Base-by-base conservation (phyloP, 495 filamentous ascomycete genomes). In the Clohesyomyces aquaticus region DNA sequence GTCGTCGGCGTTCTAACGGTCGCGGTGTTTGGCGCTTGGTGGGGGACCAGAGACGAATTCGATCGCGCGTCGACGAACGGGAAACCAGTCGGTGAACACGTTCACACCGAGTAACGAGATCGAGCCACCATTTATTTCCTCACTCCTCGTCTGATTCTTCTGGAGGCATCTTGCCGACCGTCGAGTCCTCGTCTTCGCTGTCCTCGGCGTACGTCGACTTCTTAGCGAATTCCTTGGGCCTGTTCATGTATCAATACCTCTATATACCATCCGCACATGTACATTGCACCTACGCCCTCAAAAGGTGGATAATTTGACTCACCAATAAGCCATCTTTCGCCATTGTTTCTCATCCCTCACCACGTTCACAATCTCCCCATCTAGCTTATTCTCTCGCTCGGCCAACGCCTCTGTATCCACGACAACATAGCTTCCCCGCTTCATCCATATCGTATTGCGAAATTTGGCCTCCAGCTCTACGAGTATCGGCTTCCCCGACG, bases 261-360 rank as follows among this genome's bases (percentile, higher is more conserved):
- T 14, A 55, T 58, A 46, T 49, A 35, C 29, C 21, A 10, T 28
- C 16, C 18, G 52, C 26, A n/a, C 45, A 46, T 25, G 51, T 38
- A 57, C 4, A 43, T 2, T 6, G 16, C 18, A 29, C 27, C 42
- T 16, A 22, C 10, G 19, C 35, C 12, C 8, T 22, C 4, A 12
- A 42, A 35, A n/a, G n/a, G n/a, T n/a, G n/a, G n/a, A n/a, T n/a
- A n/a, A n/a, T n/a, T 48, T 42, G 66, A 77, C 83, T 68, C 70
- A 95, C 94, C 94, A 98, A 71, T 91, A 98, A n/a, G 78, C 71
- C 77, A 88, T 84, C 77, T 93, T 95, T 63, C 93, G 85, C 94
- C 94, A 98, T 32, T 79, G 79, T 77, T 89, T 94, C 78, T 97
- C 94, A 71, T 96, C 89, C 49, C 89, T 78, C 41, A 98, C 91